Conservation (phyloP, 805 yeast genomes). For the Saccharomycopsis capsularis region DNA sequence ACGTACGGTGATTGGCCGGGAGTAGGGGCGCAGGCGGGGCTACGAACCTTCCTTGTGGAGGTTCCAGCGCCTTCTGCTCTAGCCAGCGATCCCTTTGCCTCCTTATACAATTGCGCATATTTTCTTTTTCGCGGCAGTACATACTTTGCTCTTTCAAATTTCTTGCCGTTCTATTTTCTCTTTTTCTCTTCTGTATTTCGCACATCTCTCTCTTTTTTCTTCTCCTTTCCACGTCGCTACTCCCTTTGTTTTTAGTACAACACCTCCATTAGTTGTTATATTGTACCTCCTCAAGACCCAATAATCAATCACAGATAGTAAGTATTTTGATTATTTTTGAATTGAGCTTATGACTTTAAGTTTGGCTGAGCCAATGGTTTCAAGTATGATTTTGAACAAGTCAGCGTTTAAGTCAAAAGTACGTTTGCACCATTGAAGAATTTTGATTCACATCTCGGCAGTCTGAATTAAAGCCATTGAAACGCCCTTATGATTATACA, state of each 20-base stretch:
- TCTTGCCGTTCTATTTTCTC: conserved; percentile 3
- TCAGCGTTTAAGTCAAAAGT: conserved; percentile 4
- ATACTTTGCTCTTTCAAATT: neutral
- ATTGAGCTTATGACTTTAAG: neutral
- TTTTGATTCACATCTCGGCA: too few species aligned
- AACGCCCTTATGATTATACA: too few species aligned
- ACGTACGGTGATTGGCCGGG: too few species aligned
- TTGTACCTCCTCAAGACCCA: neutral
- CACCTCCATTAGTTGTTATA: neutral
- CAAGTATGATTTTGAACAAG: conserved; percentile 1
- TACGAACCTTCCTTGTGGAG: too few species aligned
- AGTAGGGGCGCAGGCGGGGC: too few species aligned
- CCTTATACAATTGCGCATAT: too few species aligned
- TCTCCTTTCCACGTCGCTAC: neutral
- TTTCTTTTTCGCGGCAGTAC: neutral
- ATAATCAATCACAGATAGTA: conserved; percentile 1
- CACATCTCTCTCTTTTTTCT: neutral
- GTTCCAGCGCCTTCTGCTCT: too few species aligned
- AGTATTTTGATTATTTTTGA: neutral
- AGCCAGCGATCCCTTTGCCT: too few species aligned
- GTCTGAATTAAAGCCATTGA: too few species aligned
- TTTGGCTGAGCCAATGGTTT: neutral
- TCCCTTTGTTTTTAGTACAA: neutral
- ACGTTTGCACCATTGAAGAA: too few species aligned
- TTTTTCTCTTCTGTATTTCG: neutral